These are phyloP conservation scores for Cyclostephanos invisitatus DNA, from an alignment of 108 stramenopile species.

Conservation along the genomic window DNA sequence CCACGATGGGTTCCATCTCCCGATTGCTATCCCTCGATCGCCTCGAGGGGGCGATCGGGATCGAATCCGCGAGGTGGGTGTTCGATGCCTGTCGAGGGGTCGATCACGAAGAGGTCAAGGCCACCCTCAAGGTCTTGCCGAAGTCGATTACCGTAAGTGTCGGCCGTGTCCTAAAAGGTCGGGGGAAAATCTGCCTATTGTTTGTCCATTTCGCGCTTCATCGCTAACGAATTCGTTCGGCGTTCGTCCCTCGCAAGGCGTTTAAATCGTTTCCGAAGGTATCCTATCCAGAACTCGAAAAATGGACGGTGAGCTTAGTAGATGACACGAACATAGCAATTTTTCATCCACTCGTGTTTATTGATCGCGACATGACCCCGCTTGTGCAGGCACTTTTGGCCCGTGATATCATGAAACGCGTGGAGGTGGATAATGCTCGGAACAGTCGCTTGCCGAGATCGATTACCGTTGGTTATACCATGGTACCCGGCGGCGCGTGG, in stretches of 20 bases:
- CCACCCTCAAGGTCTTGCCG: constrained; percentile 65
- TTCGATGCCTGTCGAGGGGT: constrained; percentile 74
- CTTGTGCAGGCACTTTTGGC: constrained; percentile 49
- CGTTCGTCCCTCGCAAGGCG: constrained; percentile 27
- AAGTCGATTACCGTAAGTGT: constrained; percentile 71
- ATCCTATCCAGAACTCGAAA: constrained; percentile 49
- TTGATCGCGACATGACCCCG: not conserved
- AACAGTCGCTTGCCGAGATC: constrained; percentile 76
- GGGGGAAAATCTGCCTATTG: too few species aligned
- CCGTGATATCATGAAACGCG: constrained; percentile 69
- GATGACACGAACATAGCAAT: too few species aligned
- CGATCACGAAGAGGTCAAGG: constrained; percentile 67
- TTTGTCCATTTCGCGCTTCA: not conserved
- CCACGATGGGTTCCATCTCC: constrained; percentile 57
- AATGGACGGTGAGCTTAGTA: constrained; percentile 54
- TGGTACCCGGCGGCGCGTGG: constrained; percentile 41
- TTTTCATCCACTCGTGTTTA: not conserved
- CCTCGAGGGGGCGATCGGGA: constrained; percentile 53
- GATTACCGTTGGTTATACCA: constrained; percentile 68
- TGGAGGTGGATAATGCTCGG: constrained; percentile 61
- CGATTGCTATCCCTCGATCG: constrained; percentile 61
- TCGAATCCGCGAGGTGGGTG: constrained; percentile 62
- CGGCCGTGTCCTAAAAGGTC: too few species aligned
- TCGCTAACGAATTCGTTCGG: too few species aligned
- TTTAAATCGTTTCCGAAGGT: constrained; percentile 74